These are phyloP conservation scores for Teratosphaeria pseudoeucalypti DNA, from an alignment of 2,329 filamentous ascomycete species.

Conservation along the genomic window DNA sequence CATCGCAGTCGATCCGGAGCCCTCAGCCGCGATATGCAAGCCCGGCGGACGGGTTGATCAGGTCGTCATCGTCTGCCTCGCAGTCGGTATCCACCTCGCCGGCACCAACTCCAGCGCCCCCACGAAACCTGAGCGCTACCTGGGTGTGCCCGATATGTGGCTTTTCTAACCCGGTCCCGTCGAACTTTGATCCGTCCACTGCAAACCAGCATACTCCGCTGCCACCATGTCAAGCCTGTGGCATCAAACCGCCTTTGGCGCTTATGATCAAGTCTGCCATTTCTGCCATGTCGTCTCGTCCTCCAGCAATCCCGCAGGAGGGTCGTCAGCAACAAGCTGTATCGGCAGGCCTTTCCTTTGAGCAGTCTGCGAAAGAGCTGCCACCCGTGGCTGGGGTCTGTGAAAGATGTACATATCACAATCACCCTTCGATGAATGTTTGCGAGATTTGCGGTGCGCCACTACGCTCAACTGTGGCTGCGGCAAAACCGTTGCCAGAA, in stretches of 20 bases:
- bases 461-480: constrained; percentile 43
- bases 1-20: constrained; percentile 43
- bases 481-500: constrained; percentile 19
- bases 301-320: constrained; percentile 8
- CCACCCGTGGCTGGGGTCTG: constrained; percentile 38
- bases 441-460: constrained; percentile 89
- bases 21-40: constrained; percentile 38
- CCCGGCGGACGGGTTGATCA: constrained; percentile 31
- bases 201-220: constrained; percentile 70
- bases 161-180: constrained; percentile 84
- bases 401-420: constrained; percentile 84
- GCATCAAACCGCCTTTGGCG: constrained; percentile 78
- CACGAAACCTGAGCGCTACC: constrained; percentile 52
- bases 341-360: not conserved
- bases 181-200: constrained; percentile 80
- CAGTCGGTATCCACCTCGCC: constrained; percentile 27
- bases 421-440: constrained; percentile 72
- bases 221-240: constrained; percentile 82
- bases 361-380: not conserved
- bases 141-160: constrained; percentile 97
- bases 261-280: constrained; percentile 82
- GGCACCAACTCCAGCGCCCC: constrained; percentile 27
- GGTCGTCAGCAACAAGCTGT: not conserved
- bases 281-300: constrained; percentile 54
- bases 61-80: constrained; percentile 38